Conservation (phyloP, 1,284 basidiomycete genomes). For the Boletellus deceptivus region DNA sequence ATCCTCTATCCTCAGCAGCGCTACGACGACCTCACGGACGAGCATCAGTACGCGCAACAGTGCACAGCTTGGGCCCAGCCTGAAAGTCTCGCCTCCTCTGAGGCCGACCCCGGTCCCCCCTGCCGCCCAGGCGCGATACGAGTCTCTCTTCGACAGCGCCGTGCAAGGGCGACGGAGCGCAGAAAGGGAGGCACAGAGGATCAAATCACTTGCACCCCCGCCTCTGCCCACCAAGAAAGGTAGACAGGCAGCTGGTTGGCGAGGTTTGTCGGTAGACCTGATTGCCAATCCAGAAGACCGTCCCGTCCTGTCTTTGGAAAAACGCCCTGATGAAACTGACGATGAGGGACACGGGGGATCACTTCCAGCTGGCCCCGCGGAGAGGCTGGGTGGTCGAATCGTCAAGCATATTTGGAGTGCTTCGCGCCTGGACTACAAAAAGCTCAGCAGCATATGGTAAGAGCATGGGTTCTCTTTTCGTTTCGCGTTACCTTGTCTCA, state of each 20-base stretch:
- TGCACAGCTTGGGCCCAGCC: slow-evolving; percentile 16
- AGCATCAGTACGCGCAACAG: slow-evolving; percentile 40
- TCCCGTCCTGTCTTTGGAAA: slow-evolving; percentile 15
- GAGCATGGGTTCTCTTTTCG: slow-evolving; percentile 12
- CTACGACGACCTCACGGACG: slow-evolving; percentile 46
- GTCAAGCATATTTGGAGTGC: slow-evolving; percentile 63
- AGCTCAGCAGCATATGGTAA: slow-evolving; percentile 66
- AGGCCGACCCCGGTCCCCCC: slow-evolving; percentile 66
- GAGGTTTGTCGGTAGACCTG: slow-evolving; percentile 72
- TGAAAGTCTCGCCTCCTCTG: slow-evolving; percentile 31
- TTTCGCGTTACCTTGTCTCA: not conserved
- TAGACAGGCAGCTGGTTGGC: slow-evolving; percentile 68
- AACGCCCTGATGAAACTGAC: slow-evolving; percentile 28
- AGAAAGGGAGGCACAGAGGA: slow-evolving; percentile 35
- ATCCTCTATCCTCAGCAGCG: slow-evolving; percentile 57
- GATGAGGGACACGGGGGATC: slow-evolving; percentile 31
- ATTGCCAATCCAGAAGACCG: slow-evolving; percentile 48
- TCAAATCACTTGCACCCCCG: slow-evolving; percentile 33
- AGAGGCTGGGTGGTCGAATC: slow-evolving; percentile 53
- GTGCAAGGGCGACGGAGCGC: slow-evolving; percentile 47
- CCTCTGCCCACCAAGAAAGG: slow-evolving; percentile 42
- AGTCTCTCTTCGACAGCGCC: slow-evolving; percentile 61
- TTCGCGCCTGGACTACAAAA: slow-evolving; percentile 53
- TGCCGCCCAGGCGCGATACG: slow-evolving; percentile 62
- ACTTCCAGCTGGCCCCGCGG: slow-evolving; percentile 36